Evolutionary conservation across 1,284 basidiomycete genomes (phyloP).

Genomic region (Anthracocystis walkeri): DNA sequence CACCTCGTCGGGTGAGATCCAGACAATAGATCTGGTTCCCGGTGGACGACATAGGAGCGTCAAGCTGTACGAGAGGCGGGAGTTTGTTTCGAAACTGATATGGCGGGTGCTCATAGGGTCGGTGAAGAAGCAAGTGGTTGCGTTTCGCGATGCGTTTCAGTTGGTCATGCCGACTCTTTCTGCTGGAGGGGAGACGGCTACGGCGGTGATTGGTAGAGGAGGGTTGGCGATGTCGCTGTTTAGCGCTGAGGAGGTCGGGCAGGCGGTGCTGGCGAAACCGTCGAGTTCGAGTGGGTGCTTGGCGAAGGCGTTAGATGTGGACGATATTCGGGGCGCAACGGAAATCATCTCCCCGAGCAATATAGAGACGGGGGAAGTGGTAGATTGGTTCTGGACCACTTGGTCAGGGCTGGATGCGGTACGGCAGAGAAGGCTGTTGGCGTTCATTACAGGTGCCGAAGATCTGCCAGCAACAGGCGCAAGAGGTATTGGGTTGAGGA

Average conservation of each 20-base stretch:
- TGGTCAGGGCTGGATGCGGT: conserved; percentile 29
- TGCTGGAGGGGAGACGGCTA: conserved; percentile 13
- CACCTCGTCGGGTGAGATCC: conserved; percentile 13
- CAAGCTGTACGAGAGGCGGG: conserved; percentile 22
- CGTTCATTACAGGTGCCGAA: conserved; percentile 61
- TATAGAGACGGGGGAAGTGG: neutral
- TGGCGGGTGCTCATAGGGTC: conserved; percentile 36
- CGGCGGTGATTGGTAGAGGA: conserved; percentile 23
- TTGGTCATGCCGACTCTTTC: conserved; percentile 24
- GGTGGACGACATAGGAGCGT: conserved; percentile 41
- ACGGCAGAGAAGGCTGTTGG: conserved; percentile 50
- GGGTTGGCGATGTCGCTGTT: conserved; percentile 46
- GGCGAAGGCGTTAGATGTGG: conserved; percentile 37
- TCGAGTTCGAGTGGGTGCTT: neutral
- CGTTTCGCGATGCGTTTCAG: conserved; percentile 41
- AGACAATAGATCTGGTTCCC: conserved; percentile 38
- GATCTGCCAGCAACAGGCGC: conserved; percentile 52
- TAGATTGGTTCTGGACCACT: conserved; percentile 43
- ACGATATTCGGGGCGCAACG: conserved; percentile 31
- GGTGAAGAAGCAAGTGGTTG: conserved; percentile 23
- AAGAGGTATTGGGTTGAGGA: conserved; percentile 43
- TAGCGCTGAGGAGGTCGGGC: conserved; percentile 16
- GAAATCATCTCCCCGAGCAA: conserved; percentile 21
- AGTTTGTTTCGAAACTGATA: conserved; percentile 34
- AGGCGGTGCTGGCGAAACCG: conserved; percentile 30